Evolutionary conservation across 164 flowering plant genomes (phyloP).

Genomic region (Amborella trichopoda): DNA sequence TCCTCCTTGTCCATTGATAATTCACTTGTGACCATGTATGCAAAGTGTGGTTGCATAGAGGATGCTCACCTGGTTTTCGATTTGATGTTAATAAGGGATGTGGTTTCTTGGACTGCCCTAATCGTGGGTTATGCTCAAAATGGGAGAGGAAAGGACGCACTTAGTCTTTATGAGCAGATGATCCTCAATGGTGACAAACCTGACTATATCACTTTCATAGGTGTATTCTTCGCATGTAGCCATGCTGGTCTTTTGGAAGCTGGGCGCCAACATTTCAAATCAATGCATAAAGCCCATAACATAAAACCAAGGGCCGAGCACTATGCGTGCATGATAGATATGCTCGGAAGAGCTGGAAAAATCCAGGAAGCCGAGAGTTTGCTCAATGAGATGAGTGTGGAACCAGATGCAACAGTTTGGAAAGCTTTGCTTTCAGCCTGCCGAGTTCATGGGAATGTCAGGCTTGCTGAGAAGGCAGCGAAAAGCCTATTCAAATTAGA

Average conservation of each 20-base stretch:
- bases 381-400: constrained; percentile 38
- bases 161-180: constrained; percentile 54
- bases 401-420: constrained; percentile 83
- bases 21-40: constrained; percentile 66
- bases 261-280: constrained; percentile 38
- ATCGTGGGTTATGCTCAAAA: constrained; percentile 70
- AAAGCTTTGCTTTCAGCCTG: constrained; percentile 68
- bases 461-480: constrained; percentile 65
- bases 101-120: constrained; percentile 79
- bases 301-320: constrained; percentile 67
- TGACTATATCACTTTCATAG: constrained; percentile 66
- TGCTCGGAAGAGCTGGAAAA: constrained; percentile 65
- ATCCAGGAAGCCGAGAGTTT: constrained; percentile 48
- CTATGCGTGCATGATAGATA: constrained; percentile 83
- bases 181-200: constrained; percentile 41
- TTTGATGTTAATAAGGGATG: constrained; percentile 37
- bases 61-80: constrained; percentile 49
- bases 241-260: constrained; percentile 66
- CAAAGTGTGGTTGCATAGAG: constrained; percentile 67
- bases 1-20: constrained; percentile 57
- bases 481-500: constrained; percentile 49
- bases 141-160: constrained; percentile 48
- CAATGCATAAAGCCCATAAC: constrained; percentile 46
- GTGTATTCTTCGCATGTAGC: constrained; percentile 79
- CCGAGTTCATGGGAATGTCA: constrained; percentile 44